phyloP scores from a whole-genome alignment of 306 rosid genomes.

The Lathyrus oleraceus region DNA sequence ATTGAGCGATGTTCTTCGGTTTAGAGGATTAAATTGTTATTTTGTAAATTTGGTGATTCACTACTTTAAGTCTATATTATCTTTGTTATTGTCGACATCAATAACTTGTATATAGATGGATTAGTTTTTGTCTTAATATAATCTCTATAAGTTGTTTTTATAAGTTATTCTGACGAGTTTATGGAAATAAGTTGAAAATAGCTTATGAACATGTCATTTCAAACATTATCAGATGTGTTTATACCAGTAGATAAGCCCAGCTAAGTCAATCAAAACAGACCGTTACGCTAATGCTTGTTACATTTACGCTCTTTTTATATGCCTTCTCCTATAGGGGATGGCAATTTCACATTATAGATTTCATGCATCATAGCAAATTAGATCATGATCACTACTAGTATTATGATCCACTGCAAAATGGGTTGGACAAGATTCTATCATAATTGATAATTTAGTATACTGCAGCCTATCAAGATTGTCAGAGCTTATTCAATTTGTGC shows the following conservation, averaged over 20 bases:
- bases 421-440: slow-evolving; percentile 9
- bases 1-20: background rate
- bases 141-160: no score
- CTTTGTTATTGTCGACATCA: background rate
- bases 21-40: no score
- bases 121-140: background rate
- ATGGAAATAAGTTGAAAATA: no score
- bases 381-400: background rate
- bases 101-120: background rate
- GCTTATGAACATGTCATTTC: no score
- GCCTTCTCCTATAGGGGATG: background rate
- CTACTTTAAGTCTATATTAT: slow-evolving; percentile 17
- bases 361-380: background rate
- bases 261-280: no score
- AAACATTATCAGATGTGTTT: no score
- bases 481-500: slow-evolving; percentile 2
- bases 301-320: background rate
- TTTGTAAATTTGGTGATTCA: background rate
- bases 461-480: slow-evolving; percentile 3
- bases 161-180: no score
- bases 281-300: background rate
- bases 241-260: no score
- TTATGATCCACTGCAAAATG: background rate
- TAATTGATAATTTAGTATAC: background rate
- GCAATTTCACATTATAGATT: background rate